phyloP scores from a whole-genome alignment of 78 protist genomes.

The Bodo saltans region DNA sequence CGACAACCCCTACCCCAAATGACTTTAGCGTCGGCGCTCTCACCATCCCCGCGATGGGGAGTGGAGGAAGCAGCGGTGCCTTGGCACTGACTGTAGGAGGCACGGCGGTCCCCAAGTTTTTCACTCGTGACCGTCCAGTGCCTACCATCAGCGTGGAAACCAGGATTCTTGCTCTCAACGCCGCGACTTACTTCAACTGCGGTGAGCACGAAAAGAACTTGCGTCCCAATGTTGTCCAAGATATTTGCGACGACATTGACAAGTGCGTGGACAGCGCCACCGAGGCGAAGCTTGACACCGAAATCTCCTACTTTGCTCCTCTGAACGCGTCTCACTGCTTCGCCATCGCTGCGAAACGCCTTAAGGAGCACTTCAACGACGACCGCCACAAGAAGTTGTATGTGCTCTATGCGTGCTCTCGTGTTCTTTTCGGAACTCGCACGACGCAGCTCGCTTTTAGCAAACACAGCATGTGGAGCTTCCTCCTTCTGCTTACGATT shows the following conservation, averaged over 20 bases:
- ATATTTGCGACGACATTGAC: background rate
- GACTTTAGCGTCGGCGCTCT: too few relatives aligned
- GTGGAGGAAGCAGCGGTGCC: too few relatives aligned
- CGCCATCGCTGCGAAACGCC: background rate
- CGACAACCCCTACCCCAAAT: too few relatives aligned
- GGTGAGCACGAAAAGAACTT: background rate
- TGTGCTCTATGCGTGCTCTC: background rate
- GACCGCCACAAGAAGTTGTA: background rate
- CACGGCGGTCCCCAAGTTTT: background rate
- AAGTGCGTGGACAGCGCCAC: background rate
- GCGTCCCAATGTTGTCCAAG: background rate
- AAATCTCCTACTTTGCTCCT: background rate
- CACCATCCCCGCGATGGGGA: too few relatives aligned
- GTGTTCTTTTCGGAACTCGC: too few relatives aligned
- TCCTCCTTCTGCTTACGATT: too few relatives aligned
- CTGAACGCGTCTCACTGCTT: background rate
- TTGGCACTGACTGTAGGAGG: too few relatives aligned
- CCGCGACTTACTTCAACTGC: background rate
- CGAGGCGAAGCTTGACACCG: background rate
- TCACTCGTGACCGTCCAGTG: background rate
- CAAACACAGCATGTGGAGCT: too few relatives aligned
- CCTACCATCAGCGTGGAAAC: background rate
- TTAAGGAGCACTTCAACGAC: background rate
- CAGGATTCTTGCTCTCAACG: background rate
- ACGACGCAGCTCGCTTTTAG: too few relatives aligned